Evolutionary conservation across 1,284 basidiomycete species (phyloP).

Genomic region (Butyriboletus regius): DNA sequence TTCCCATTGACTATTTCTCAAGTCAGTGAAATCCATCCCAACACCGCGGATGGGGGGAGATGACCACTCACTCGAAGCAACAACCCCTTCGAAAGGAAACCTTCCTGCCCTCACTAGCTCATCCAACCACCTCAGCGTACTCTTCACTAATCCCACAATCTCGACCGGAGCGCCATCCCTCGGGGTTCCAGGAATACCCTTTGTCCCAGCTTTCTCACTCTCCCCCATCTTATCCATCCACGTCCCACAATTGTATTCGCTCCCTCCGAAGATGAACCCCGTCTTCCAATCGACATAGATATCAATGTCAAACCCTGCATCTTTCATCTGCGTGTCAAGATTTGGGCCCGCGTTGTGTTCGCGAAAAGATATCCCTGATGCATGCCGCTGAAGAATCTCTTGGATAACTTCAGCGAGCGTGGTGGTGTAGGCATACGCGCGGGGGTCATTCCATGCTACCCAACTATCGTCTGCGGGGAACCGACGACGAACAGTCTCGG

Average conservation of each 20-base stretch:
- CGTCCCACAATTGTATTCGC: conserved; percentile 75
- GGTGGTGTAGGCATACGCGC: conserved; percentile 73
- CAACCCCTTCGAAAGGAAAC: conserved; percentile 88
- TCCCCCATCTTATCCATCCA: conserved; percentile 99
- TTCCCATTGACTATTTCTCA: conserved; percentile 58
- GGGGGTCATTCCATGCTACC: conserved; percentile 84
- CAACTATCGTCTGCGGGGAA: conserved; percentile 92
- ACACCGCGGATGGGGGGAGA: background rate
- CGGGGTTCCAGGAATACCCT: conserved; percentile 89
- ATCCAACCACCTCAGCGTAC: conserved; percentile 83
- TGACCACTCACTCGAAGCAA: conserved; percentile 65
- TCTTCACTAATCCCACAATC: conserved; percentile 89
- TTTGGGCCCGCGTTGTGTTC: conserved; percentile 95
- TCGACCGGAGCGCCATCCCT: conserved; percentile 93
- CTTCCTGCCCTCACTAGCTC: conserved; percentile 57
- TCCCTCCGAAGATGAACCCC: conserved; percentile 86
- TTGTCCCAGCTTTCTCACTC: conserved; percentile 82
- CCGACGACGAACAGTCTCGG: conserved; percentile 77
- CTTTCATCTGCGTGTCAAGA: conserved; percentile 91
- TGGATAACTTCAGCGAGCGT: conserved; percentile 90
- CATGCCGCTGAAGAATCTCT: conserved; percentile 92
- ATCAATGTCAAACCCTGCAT: conserved; percentile 89
- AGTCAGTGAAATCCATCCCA: conserved; percentile 7
- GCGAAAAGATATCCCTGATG: conserved; percentile 85
- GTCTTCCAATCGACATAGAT: conserved; percentile 92